Evolutionary conservation across 768 basidiomycete genomes (phyloP).

Genomic region (Mycena chlorophos): DNA sequence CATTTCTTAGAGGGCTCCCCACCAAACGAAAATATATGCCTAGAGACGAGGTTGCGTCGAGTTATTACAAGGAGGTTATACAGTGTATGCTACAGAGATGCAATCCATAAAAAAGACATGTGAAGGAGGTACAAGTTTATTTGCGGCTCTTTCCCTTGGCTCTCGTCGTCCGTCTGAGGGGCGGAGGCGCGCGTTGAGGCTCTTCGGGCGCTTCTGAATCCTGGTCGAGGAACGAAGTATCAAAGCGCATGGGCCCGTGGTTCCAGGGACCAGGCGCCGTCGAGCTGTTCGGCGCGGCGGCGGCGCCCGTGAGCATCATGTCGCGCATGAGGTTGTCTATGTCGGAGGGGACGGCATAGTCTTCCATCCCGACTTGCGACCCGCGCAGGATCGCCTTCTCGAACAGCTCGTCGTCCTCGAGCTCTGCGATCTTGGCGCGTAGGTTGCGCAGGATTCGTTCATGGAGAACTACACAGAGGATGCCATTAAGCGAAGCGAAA

Average conservation of each 20-base stretch:
- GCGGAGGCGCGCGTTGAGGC: constrained; percentile 22
- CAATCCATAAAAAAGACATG: background rate
- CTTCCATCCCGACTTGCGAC: constrained; percentile 45
- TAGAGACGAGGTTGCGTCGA: too few relatives aligned
- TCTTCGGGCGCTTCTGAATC: background rate
- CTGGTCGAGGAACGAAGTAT: constrained; percentile 11
- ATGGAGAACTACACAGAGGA: constrained; percentile 28
- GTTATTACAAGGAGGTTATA: background rate
- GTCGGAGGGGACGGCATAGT: constrained; percentile 44
- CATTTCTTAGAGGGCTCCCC: too few relatives aligned
- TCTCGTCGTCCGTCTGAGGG: constrained; percentile 28
- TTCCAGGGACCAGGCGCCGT: constrained; percentile 37
- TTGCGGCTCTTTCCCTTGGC: constrained; percentile 30
- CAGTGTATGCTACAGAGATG: background rate
- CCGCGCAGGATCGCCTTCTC: constrained; percentile 49
- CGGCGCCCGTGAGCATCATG: constrained; percentile 45
- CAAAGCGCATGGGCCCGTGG: constrained; percentile 28
- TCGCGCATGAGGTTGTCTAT: constrained; percentile 52
- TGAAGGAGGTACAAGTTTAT: too few relatives aligned
- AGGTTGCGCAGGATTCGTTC: constrained; percentile 40
- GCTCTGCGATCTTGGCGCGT: constrained; percentile 36
- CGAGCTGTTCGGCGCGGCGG: constrained; percentile 17
- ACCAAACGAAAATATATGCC: too few relatives aligned
- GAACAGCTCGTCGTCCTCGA: constrained; percentile 51
- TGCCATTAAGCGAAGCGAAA: background rate